Base-by-base conservation (phyloP, 2,329 filamentous ascomycete species). In the Monosporascus sp. region DNA sequence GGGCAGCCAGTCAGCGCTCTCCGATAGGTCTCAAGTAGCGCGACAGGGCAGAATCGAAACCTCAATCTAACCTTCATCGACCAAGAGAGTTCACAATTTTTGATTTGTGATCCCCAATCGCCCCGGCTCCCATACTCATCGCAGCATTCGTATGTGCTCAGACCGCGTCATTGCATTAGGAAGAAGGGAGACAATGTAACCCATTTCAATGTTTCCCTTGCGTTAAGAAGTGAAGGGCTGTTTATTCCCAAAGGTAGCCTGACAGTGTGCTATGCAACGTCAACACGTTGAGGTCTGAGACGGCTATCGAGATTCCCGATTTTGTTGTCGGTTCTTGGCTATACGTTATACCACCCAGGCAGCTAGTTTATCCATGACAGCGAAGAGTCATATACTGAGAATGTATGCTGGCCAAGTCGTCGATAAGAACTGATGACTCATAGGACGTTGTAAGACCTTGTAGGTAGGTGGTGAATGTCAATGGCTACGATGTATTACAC, bases 1-100 rank as follows among this genome's bases (percentile, higher is more conserved):
- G 43, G 14, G 22, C 24, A 44, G 45, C 19, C 58, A 60, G 58
- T 60, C 51, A 58, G 46, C 24, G 40, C 14, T 44, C 53, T 37
- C 53, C 58, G 58, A 60, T 60, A 41, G 45, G 20, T 49, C 50
- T 48, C 41, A 52, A 52, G 37, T 43, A 38, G 26, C 50, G 53
- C 53, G 52, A 52, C 17, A 55, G 37, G 24, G 56, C 26, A 14
- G 38, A 17, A 60, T 60, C 58, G 49, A 46, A 46, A 17, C 16
- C 22, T 9, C 48, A 26, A 49, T 51, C 20, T 31, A 31, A 31
- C 8, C 3, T 26, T 31, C 37, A 35, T 41, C 17, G 43, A 46
- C 45, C 45, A 37, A 24, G 51, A 54, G 51, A 49, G 53, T 53
- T 53, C 48, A 53, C 54, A 19, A 52, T 14, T 44, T 37, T n/a